Conservation (phyloP, 2,329 filamentous ascomycete genomes). For the Pestalotiopsis sp. region DNA sequence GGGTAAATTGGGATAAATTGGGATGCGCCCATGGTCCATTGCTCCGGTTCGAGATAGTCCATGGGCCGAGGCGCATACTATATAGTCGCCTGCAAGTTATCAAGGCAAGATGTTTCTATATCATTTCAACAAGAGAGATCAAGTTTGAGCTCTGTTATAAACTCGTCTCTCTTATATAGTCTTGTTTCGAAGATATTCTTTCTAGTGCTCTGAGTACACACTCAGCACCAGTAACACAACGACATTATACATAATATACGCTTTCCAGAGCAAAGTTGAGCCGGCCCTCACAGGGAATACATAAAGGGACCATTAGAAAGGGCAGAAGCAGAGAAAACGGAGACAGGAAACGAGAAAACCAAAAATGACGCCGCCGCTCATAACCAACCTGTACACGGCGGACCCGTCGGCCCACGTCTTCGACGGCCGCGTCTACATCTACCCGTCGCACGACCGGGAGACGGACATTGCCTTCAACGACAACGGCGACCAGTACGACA, state of each 20-base stretch:
- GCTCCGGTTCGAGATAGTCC: slow-evolving; percentile 7
- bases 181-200: not conserved
- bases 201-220: slow-evolving; percentile 20
- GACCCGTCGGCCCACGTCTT: slow-evolving; percentile 83
- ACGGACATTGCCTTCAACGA: slow-evolving; percentile 77
- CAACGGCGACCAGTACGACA: slow-evolving; percentile 85
- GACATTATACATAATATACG: too few relatives aligned
- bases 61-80: not conserved
- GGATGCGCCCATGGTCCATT: slow-evolving; percentile 1
- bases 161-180: not conserved
- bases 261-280: too few relatives aligned
- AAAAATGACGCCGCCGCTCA: slow-evolving; percentile 60
- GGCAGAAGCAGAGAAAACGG: not conserved
- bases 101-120: too few relatives aligned
- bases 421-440: slow-evolving; percentile 74
- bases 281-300: too few relatives aligned
- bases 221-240: slow-evolving; percentile 22
- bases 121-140: too few relatives aligned
- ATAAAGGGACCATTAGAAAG: too few relatives aligned
- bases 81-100: not conserved
- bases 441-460: slow-evolving; percentile 79
- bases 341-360: not conserved
- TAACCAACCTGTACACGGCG: slow-evolving; percentile 76
- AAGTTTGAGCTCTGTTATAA: not conserved
- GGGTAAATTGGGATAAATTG: slow-evolving; percentile 20